Conservation (phyloP, 768 basidiomycete genomes). For the Russula sp. region DNA sequence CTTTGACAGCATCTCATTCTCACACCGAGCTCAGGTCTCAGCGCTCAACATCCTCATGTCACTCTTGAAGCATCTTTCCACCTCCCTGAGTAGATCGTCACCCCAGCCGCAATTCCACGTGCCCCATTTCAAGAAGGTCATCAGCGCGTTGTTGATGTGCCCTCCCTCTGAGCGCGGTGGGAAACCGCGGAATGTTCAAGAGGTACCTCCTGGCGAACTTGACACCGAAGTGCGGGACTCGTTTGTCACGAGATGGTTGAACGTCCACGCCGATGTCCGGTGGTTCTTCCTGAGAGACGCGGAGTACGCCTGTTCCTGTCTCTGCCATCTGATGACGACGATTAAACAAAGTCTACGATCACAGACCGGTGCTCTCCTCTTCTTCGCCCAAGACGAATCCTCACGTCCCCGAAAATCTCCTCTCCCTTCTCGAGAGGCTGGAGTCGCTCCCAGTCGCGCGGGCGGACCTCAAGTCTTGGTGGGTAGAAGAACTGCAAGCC, state of each 20-base stretch:
- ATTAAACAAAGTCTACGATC: constrained; percentile 29
- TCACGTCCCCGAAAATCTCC: constrained; percentile 45
- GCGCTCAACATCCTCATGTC: constrained; percentile 73
- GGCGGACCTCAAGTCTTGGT: constrained; percentile 70
- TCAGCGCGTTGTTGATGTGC: constrained; percentile 54
- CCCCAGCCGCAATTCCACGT: constrained; percentile 60
- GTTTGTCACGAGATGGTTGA: constrained; percentile 70
- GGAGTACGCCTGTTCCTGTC: constrained; percentile 40
- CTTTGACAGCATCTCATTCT: constrained; percentile 4
- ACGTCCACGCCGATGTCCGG: constrained; percentile 73
- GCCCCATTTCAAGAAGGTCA: constrained; percentile 60
- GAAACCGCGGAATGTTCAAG: constrained; percentile 23
- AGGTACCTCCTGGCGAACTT: constrained; percentile 34
- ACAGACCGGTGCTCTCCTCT: constrained; percentile 27
- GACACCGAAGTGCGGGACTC: constrained; percentile 55
- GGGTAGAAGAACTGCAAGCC: constrained; percentile 60
- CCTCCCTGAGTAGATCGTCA: constrained; percentile 42
- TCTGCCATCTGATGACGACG: not conserved
- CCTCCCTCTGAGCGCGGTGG: constrained; percentile 41
- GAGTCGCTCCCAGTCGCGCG: constrained; percentile 67
- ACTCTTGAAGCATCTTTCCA: constrained; percentile 71
- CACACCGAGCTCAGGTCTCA: constrained; percentile 44
- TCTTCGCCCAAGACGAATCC: constrained; percentile 28
- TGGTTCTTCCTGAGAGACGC: constrained; percentile 87
- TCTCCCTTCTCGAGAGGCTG: constrained; percentile 61